Conservation (phyloP, 73 alveolate genomes). For the Durusdinium trenchii region DNA sequence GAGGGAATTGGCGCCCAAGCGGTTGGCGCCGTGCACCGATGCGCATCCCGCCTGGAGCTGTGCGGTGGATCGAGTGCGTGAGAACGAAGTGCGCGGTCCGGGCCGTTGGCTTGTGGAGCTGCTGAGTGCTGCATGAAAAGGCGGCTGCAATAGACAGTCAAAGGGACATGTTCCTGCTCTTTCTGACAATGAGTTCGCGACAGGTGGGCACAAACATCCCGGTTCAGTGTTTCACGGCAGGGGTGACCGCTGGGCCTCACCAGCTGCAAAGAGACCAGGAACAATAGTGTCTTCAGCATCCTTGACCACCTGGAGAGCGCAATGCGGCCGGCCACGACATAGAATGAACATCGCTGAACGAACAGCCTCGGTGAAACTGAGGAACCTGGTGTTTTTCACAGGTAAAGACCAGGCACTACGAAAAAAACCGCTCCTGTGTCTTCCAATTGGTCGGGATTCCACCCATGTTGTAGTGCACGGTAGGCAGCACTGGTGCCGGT, state of each 20-base stretch:
- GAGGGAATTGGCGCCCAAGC: constrained; percentile 99
- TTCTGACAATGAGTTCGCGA: too few species aligned
- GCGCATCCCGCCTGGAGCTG: constrained; percentile 98
- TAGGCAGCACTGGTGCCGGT: constrained; percentile 99
- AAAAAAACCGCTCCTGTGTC: constrained; percentile 97
- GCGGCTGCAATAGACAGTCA: too few species aligned
- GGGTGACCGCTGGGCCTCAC: too few species aligned
- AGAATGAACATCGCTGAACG: neutral
- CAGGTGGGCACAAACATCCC: too few species aligned
- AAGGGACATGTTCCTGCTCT: too few species aligned
- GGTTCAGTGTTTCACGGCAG: too few species aligned
- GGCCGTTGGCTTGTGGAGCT: too few species aligned
- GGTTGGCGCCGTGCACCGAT: constrained; percentile 99
- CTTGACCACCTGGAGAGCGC: constrained; percentile 93
- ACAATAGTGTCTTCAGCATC: constrained; percentile 98
- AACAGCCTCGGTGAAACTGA: neutral
- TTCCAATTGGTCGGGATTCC: constrained; percentile 99
- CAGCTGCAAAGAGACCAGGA: constrained; percentile 99
- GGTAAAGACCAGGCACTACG: neutral
- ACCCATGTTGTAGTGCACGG: constrained; percentile 99
- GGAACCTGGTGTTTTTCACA: neutral
- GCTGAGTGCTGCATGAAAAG: too few species aligned
- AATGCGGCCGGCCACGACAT: neutral
- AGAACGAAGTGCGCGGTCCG: too few species aligned
- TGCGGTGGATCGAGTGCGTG: too few species aligned